Conservation (phyloP, 2,329 filamentous ascomycete genomes). For the Hypomyces rosellus region DNA sequence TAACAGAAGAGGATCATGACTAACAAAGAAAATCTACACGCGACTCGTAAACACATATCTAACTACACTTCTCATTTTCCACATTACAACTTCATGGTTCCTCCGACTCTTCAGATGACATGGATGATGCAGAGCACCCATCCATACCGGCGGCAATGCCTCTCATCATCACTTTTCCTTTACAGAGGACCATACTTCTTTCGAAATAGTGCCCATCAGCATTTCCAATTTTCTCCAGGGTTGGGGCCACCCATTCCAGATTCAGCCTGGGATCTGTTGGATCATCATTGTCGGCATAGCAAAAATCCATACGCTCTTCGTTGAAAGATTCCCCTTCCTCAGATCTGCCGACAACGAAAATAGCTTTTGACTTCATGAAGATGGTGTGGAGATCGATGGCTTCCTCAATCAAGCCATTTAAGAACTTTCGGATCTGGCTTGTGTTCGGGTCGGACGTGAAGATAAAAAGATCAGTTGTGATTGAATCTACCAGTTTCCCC, state of each 20-base stretch:
- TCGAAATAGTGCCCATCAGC: slow-evolving; percentile 13
- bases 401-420: background rate
- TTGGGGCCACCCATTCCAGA: slow-evolving; percentile 7
- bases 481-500: background rate
- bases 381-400: background rate
- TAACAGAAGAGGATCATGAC: slow-evolving; percentile 77
- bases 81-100: background rate
- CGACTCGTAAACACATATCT: background rate
- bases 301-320: background rate
- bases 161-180: background rate
- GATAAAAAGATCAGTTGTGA: background rate
- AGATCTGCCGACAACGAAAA: background rate
- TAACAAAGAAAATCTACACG: slow-evolving; percentile 13
- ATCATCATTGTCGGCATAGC: background rate
- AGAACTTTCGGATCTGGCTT: background rate
- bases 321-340: background rate
- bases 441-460: background rate
- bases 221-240: slow-evolving; percentile 13
- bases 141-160: background rate
- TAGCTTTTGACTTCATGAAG: slow-evolving; percentile 9
- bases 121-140: background rate
- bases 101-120: background rate
- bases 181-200: slow-evolving; percentile 2
- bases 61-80: background rate
- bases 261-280: background rate